Percentiles rank a stretch among this genome's conserved stretches.
Conservation (phyloP, 176 grass and related monocot species). For the Musa schizocarpa region DNA sequence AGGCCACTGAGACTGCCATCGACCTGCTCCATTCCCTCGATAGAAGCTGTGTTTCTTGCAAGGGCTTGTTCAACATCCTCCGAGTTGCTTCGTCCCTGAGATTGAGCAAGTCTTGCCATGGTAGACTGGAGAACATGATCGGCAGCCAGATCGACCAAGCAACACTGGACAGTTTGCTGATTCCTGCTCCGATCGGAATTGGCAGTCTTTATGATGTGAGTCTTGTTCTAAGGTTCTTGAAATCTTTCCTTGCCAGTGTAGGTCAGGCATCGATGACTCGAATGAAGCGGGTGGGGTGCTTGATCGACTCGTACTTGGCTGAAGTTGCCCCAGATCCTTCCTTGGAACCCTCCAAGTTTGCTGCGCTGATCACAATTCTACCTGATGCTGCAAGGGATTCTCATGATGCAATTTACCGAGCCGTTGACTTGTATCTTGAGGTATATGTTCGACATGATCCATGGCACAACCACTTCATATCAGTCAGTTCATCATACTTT, state of each 20-base stretch:
- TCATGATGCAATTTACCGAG: slow-evolving; percentile 75
- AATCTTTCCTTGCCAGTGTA: slow-evolving; percentile 36
- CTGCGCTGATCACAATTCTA: slow-evolving; percentile 48
- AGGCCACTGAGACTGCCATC: slow-evolving; percentile 36
- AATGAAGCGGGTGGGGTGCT: slow-evolving; percentile 53
- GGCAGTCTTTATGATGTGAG: slow-evolving; percentile 62
- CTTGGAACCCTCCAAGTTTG: slow-evolving; percentile 61
- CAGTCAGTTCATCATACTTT: too few relatives aligned
- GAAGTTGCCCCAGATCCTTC: slow-evolving; percentile 76
- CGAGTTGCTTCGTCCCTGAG: slow-evolving; percentile 42
- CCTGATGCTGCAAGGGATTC: slow-evolving; percentile 61
- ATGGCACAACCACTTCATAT: neutral
- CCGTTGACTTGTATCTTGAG: slow-evolving; percentile 83
- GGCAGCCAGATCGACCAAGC: slow-evolving; percentile 73
- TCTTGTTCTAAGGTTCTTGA: slow-evolving; percentile 57
- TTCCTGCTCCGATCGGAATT: slow-evolving; percentile 40
- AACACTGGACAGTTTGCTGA: slow-evolving; percentile 70
- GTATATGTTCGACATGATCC: slow-evolving; percentile 16
- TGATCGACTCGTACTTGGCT: slow-evolving; percentile 71
- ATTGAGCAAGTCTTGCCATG: slow-evolving; percentile 25
- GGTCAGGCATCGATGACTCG: slow-evolving; percentile 17
- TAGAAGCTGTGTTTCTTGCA: slow-evolving; percentile 54
- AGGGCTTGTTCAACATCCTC: slow-evolving; percentile 72
- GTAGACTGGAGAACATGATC: slow-evolving; percentile 59
- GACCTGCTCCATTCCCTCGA: slow-evolving; percentile 43